Conservation (phyloP, 2,329 filamentous ascomycete genomes). For the Metarhizium rileyi region DNA sequence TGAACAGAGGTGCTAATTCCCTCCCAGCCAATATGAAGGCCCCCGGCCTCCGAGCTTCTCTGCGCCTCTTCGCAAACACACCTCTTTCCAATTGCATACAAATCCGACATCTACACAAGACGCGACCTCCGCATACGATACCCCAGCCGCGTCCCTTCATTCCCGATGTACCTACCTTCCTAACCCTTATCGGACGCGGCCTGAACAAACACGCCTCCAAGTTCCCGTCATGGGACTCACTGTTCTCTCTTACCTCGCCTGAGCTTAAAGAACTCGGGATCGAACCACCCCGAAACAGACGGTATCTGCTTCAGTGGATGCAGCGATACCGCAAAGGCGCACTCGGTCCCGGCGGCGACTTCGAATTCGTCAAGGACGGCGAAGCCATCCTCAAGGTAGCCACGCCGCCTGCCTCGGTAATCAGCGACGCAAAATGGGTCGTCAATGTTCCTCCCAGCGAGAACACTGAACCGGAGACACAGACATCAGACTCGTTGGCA, state of each 20-base stretch:
- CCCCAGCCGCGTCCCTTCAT: slow-evolving; percentile 76
- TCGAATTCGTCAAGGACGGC: slow-evolving; percentile 56
- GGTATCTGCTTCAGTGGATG: slow-evolving; percentile 81
- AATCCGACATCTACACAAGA: slow-evolving; percentile 34
- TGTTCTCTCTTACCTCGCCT: slow-evolving; percentile 70
- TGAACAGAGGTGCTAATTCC: neutral
- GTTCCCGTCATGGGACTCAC: slow-evolving; percentile 79
- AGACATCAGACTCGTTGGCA: slow-evolving; percentile 1
- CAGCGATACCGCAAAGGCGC: slow-evolving; percentile 71
- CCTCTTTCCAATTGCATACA: slow-evolving; percentile 25
- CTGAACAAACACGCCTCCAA: slow-evolving; percentile 76
- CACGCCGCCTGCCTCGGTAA: slow-evolving; percentile 26
- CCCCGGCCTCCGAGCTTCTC: slow-evolving; percentile 20
- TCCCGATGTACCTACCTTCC: slow-evolving; percentile 76
- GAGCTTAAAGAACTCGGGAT: slow-evolving; percentile 78
- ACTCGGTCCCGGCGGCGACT: slow-evolving; percentile 75
- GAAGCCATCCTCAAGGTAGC: slow-evolving; percentile 40
- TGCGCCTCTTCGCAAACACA: slow-evolving; percentile 22
- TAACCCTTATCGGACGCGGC: slow-evolving; percentile 82
- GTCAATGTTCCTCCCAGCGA: slow-evolving; percentile 44
- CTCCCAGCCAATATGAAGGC: slow-evolving; percentile 20
- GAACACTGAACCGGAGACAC: slow-evolving; percentile 19
- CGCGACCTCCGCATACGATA: slow-evolving; percentile 28
- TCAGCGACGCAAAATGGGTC: slow-evolving; percentile 39
- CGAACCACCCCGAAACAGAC: slow-evolving; percentile 71